Conservation (phyloP, 2,329 filamentous ascomycete species). For the Penicillium aurantiogriseum region DNA sequence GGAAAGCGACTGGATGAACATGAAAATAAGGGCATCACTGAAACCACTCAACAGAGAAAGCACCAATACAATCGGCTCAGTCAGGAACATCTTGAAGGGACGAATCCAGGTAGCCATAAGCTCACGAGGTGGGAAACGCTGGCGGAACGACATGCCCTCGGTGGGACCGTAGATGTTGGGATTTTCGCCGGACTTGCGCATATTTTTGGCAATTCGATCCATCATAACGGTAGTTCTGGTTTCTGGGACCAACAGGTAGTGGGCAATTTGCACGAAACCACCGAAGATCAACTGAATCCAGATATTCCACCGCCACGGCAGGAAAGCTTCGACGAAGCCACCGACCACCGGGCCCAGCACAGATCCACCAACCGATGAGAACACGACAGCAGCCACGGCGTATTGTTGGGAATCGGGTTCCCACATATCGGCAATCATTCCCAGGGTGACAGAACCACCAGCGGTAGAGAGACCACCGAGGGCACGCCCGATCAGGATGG, state of each 20-base stretch:
- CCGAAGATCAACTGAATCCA: constrained; percentile 85
- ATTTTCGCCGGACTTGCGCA: constrained; percentile 59
- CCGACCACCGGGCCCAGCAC: constrained; percentile 76
- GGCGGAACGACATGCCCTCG: constrained; percentile 61
- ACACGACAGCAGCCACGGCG: constrained; percentile 72
- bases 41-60: constrained; percentile 63
- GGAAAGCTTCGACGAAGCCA: constrained; percentile 67
- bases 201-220: constrained; percentile 73
- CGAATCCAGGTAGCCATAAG: constrained; percentile 58
- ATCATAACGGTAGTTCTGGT: constrained; percentile 75
- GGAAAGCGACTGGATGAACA: constrained; percentile 62
- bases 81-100: constrained; percentile 64
- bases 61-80: constrained; percentile 63
- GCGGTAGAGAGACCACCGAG: constrained; percentile 70
- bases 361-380: constrained; percentile 75
- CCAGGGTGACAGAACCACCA: constrained; percentile 70
- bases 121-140: constrained; percentile 60
- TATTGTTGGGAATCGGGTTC: constrained; percentile 70
- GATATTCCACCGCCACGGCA: constrained; percentile 73
- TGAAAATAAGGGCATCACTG: constrained; percentile 65
- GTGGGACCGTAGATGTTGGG: constrained; percentile 69
- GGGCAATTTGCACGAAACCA: constrained; percentile 64
- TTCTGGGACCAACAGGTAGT: constrained; percentile 71
- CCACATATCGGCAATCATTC: constrained; percentile 74
- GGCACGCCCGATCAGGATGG: constrained; percentile 67